Conservation (phyloP, 495 filamentous ascomycete genomes). For the Lasiosphaeriaceae sp. region DNA sequence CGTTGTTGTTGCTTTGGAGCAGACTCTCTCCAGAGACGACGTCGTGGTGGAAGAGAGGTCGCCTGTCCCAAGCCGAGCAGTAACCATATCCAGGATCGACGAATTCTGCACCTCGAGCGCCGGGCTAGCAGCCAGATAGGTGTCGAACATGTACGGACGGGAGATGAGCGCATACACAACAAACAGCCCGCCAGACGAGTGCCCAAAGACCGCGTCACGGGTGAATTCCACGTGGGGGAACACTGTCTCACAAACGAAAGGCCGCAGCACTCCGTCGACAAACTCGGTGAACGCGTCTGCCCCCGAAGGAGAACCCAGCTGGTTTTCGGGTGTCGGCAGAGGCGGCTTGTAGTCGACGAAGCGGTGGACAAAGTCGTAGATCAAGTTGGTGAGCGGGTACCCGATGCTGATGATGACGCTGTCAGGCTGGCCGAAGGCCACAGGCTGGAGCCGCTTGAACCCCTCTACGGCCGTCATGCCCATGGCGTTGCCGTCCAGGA, state of each 20-base stretch:
- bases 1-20: not conserved
- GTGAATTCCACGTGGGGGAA: conserved; percentile 18
- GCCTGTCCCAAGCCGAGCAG: conserved; percentile 6
- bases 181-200: conserved; percentile 20
- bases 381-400: conserved; percentile 21
- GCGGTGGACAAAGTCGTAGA: conserved; percentile 15
- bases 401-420: conserved; percentile 24
- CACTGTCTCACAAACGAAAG: conserved; percentile 11
- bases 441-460: conserved; percentile 18
- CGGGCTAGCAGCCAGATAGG: conserved; percentile 16
- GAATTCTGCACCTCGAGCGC: conserved; percentile 8
- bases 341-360: conserved; percentile 16
- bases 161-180: conserved; percentile 12
- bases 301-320: not conserved
- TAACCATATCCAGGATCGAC: conserved; percentile 15
- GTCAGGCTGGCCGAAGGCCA: conserved; percentile 15
- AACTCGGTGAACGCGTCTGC: conserved; percentile 17
- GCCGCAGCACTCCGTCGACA: conserved; percentile 12
- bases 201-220: conserved; percentile 20
- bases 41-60: not conserved
- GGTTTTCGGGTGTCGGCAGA: not conserved
- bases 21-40: not conserved
- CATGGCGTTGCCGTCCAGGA: conserved; percentile 26
- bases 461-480: conserved; percentile 21
- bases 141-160: conserved; percentile 16